Evolutionary conservation across 1,284 basidiomycete genomes (phyloP), one percentile per base, ranked within the genome.

Genomic region (Malassezia japonica): DNA sequence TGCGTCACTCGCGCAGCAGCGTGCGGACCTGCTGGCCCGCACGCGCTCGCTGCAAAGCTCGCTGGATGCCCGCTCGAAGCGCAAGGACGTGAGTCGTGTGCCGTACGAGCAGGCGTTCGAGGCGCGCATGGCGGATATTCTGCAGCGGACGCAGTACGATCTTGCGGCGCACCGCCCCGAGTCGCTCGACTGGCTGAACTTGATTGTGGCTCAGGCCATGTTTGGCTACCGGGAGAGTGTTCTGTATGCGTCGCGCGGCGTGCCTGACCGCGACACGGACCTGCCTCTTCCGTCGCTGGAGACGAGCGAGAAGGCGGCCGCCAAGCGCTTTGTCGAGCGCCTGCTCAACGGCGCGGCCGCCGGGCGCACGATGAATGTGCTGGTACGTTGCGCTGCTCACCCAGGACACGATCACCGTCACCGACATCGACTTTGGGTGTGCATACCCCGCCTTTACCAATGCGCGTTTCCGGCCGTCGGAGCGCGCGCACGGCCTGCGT

Each of bases 121-220:
- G 6, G 70, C 71, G 0, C 70, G 74, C 1, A 59, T 76, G 0
- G 59, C 74, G 1, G 53, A 72, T 2, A 62, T 80, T 7, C 72
- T 80, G 20, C 61, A 67, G n/a, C 76, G 76, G 44, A 73, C 77
- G 4, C 67, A 63, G 4, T 80, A 80, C 61, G 79, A 80, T 52
- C 74, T 79, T 59, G 70, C 76, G 2, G 75, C 75, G 12, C 79
- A 80, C 58, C 64, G 76, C 3, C 69, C 77, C 10, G 79, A 81
- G 57, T 75, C 76, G 15, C 68, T 76, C 24, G 79, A 78, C 56
- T 80, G 79, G 79, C 65, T 80, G 38, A 80, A 80, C 60, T 77
- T 80, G 31, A 70, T 81, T 16, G 66, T 78, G 24, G 78, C 78
- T 4, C 78, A 80, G 64, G 76, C 77, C 31, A 66, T 74, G 24